Evolutionary conservation across 352 stramenopile species (phyloP).

Genomic region (Phytopythium chamaehyphon): DNA sequence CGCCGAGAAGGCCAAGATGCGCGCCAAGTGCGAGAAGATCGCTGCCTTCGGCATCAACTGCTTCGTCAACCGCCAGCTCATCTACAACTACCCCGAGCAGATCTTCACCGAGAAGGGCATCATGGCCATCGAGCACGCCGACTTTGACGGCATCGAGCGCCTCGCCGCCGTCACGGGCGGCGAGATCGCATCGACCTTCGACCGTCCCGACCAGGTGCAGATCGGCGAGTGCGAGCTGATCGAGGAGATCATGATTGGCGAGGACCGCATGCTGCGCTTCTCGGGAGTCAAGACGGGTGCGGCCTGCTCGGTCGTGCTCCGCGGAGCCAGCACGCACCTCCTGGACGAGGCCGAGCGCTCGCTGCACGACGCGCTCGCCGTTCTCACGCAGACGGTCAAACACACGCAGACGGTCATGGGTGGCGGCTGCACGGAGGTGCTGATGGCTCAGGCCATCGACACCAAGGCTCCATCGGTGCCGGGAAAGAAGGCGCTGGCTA

Average conservation of each 20-base stretch:
- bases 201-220: conserved; percentile 95
- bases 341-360: conserved; percentile 99
- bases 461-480: conserved; percentile 89
- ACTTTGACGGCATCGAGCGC: conserved; percentile 99
- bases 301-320: conserved; percentile 94
- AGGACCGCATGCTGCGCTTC: conserved; percentile 96
- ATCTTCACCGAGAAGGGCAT: conserved; percentile 98
- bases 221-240: conserved; percentile 97
- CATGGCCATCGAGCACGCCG: conserved; percentile 99
- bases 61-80: conserved; percentile 99
- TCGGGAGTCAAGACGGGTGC: conserved; percentile 95
- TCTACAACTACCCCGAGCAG: conserved; percentile 99
- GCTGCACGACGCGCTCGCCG: conserved; percentile 97
- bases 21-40: conserved; percentile 98
- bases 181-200: conserved; percentile 97
- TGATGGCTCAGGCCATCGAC: conserved; percentile 94
- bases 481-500: conserved; percentile 98
- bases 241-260: conserved; percentile 99
- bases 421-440: conserved; percentile 95
- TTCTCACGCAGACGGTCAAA: conserved; percentile 97
- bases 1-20: conserved; percentile 98
- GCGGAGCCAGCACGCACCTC: conserved; percentile 94
- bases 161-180: conserved; percentile 94
- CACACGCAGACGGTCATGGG: conserved; percentile 96
- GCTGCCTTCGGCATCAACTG: conserved; percentile 98